Conservation (phyloP, 73 alveolate species). For the Tetrahymena malaccensis region DNA sequence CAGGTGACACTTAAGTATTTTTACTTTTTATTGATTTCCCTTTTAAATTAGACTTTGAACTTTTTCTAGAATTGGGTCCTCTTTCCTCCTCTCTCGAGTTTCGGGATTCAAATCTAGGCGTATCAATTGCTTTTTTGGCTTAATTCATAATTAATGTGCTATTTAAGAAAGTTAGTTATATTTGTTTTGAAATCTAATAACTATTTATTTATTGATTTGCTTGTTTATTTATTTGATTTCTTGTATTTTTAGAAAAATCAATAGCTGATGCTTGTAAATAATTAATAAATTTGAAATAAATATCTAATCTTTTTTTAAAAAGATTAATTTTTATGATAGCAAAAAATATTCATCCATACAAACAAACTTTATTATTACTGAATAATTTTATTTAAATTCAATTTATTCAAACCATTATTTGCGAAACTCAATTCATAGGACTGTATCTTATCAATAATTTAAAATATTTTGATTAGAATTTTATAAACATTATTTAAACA, state of each 20-base stretch:
- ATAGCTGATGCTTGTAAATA: not conserved
- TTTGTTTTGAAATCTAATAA: not conserved
- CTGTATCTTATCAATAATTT: too few species aligned
- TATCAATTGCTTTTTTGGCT: not conserved
- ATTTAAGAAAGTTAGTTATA: not conserved
- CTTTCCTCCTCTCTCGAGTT: not conserved
- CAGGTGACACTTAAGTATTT: not conserved
- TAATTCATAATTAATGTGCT: not conserved
- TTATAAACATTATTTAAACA: too few species aligned
- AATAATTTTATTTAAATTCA: not conserved
- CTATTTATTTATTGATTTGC: too few species aligned
- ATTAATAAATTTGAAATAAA: not conserved
- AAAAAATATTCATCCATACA: not conserved
- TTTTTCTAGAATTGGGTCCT: not conserved
- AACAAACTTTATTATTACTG: not conserved
- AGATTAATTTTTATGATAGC: not conserved
- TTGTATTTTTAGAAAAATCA: not conserved
- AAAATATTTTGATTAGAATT: not conserved
- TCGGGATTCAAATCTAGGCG: not conserved
- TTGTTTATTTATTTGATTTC: too few species aligned
- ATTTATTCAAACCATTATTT: not conserved
- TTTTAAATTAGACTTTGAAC: not conserved
- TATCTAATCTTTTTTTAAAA: not conserved
- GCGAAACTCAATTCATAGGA: not conserved
- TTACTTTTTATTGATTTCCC: not conserved